phyloP scores from a whole-genome alignment of 352 stramenopile genomes.

The Globisporangium parvum region DNA sequence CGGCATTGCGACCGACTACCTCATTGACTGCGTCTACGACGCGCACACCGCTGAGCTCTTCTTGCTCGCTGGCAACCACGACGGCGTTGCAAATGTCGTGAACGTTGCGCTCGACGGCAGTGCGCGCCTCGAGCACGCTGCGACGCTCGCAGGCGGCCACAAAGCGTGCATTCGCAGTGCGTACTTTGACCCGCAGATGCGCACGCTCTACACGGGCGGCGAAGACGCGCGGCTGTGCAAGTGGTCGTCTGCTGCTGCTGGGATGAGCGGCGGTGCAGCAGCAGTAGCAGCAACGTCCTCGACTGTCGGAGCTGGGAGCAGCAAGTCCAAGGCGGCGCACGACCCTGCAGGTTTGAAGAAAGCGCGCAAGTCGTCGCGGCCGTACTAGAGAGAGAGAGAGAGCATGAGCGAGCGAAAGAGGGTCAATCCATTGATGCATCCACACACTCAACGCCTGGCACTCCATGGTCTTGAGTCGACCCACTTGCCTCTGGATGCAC shows the following conservation, averaged over 20 bases:
- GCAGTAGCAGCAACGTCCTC: neutral
- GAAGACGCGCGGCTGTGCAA: conserved; percentile 84
- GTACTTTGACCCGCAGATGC: conserved; percentile 53
- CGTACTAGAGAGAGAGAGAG: conserved; percentile 38
- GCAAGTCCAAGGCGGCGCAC: conserved; percentile 24
- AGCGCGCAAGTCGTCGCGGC: conserved; percentile 62
- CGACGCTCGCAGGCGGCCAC: conserved; percentile 55
- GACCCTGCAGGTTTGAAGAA: conserved; percentile 58
- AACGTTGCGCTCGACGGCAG: conserved; percentile 41
- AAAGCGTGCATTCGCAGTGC: conserved; percentile 79
- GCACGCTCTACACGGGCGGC: conserved; percentile 71
- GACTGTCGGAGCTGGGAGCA: neutral
- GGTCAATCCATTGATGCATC: neutral
- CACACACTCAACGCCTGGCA: no score
- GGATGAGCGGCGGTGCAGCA: neutral
- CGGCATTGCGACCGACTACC: conserved; percentile 69
- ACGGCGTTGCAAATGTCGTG: conserved; percentile 68
- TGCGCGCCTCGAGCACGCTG: conserved; percentile 52
- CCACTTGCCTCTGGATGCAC: no score
- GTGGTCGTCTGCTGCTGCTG: conserved; percentile 32
- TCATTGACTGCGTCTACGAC: conserved; percentile 87
- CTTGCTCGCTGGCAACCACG: conserved; percentile 71
- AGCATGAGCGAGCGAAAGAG: neutral
- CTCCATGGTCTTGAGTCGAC: no score
- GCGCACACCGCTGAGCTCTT: conserved; percentile 59